A percentile compares a stretch with the other conserved stretches of the same genome.
Conservation (phyloP, 2,329 filamentous ascomycete genomes). For the Aureobasidium sp. region DNA sequence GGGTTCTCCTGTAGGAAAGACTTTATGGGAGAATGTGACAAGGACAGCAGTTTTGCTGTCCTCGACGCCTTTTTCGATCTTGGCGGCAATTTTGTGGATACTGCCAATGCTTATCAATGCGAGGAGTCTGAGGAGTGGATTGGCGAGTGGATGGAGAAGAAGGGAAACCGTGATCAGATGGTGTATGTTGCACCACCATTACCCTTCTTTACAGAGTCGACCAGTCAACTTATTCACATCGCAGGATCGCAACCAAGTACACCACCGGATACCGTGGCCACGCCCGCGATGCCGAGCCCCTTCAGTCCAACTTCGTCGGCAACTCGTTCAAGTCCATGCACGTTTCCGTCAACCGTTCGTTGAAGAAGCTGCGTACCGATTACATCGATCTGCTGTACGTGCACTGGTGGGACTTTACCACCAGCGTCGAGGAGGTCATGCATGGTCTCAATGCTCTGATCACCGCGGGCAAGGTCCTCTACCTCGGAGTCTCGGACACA, state of each 20-base stretch:
- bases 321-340: constrained; percentile 32
- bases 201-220: neutral
- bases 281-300: constrained; percentile 12
- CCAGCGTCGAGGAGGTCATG: constrained; percentile 37
- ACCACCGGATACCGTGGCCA: constrained; percentile 23
- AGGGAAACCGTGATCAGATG: constrained; percentile 31
- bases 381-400: constrained; percentile 53
- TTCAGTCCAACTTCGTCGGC: constrained; percentile 23
- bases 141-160: constrained; percentile 34
- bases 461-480: constrained; percentile 34
- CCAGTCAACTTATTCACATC: constrained; percentile 12
- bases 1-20: constrained; percentile 28
- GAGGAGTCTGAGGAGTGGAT: constrained; percentile 36
- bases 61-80: constrained; percentile 57
- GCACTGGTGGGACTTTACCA: constrained; percentile 36
- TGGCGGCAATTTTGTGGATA: constrained; percentile 68
- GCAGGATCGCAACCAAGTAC: constrained; percentile 33
- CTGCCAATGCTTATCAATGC: constrained; percentile 32
- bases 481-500: constrained; percentile 37
- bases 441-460: constrained; percentile 34
- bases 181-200: constrained; percentile 19
- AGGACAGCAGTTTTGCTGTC: constrained; percentile 52
- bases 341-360: constrained; percentile 29
- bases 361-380: constrained; percentile 45
- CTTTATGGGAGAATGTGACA: constrained; percentile 56